Evolutionary conservation across 129 eudicot genomes (phyloP), one percentile per base, ranked within the genome.

Genomic region (Tagetes patula): DNA sequence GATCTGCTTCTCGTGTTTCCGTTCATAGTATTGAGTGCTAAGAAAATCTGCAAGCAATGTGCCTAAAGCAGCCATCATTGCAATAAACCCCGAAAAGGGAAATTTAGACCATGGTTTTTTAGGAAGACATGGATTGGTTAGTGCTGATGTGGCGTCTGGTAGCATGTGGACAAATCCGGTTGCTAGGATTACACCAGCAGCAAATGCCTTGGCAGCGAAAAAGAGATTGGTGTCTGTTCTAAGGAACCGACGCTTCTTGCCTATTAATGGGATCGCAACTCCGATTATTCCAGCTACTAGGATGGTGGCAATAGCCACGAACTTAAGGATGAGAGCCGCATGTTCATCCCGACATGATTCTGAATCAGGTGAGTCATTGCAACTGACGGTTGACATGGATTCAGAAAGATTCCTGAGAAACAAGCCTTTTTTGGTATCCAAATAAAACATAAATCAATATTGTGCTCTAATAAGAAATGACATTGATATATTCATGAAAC

Each of bases 161-260:
- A 92, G 70, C 85, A 92, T 89, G 84, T 94, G 98, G 66, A 94
- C 98, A 33, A 93, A 93, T 20, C 96, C 96, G 0, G 98, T 93
- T 36, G 98, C 95, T 2, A 93, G 89, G 72, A 93, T 93, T 13
- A 93, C 98, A 6, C 96, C 98, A 1, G 96, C 98, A 0, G 98
- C 96, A 59, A 93, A 93, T 68, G 98, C 98, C 59, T 94, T 90
- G 50, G 93, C 93, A 10, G 85, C 85, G 1, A 89, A 79, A 69
- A 92, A 92, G 50, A 89, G 84, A 73, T 92, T 85, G 41, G 96
- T 85, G 80, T 92, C 97, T 0, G 94, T 87, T 37, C 85, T 74
- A 0, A 92, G 80, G 65, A 88, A 92, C 11, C 89, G 83, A 4
- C 91, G 86, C 13, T 85, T 85, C 74, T 82, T 89, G 37, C 97